Base-by-base conservation (phyloP, 2,329 filamentous ascomycete genomes). In the Aspergillus spinulosporus region DNA sequence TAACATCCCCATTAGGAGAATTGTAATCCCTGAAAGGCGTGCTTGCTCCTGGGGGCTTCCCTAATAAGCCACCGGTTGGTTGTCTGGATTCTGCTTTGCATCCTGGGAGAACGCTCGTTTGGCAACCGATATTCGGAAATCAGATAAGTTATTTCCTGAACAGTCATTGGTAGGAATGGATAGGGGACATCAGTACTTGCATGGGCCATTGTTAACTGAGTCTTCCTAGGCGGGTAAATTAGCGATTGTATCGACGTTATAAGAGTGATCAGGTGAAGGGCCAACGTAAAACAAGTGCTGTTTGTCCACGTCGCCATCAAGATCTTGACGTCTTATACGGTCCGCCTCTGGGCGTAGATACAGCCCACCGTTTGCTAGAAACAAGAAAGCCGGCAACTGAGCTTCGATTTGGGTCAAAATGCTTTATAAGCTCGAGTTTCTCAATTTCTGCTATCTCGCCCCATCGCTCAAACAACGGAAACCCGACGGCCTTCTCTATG, bases 401-500 rank as follows among this genome's bases (percentile, higher is more conserved):
- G 62, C 59, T 50, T 69, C 64, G 5, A 65, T 47, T 34, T 62
- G 12, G 4, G 63, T 64, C 39, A 68, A 68, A 46, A 28, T 60
- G 53, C 43, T 60, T 64, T 11, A 68, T 68, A 5, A 70, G 56
- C 14, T 64, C 37, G 7, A 65, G 31, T 26, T 59, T 56, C 28
- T 67, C 58, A n/a, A 54, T 21, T 21, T 62, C 56, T 3, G 50
- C 5, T 54, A 63, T 60, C 8, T 52, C 58, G 14, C 59, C 64
- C 70, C 68, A 71, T 58, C 36, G 59, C 53, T 68, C 39, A 47
- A 65, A 64, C 43, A 75, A 58, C 29, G 59, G 61, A 57, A 75
- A 62, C 2, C 74, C 73, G 5, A 58, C 34, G 2, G 70, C 68
- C 55, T 74, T 70, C 61, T 74, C 70, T 67, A 76, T 74, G 49